These are phyloP conservation scores for Westerdykella aurantiaca DNA, from an alignment of 2,329 filamentous ascomycete genomes.

Conservation along the genomic window DNA sequence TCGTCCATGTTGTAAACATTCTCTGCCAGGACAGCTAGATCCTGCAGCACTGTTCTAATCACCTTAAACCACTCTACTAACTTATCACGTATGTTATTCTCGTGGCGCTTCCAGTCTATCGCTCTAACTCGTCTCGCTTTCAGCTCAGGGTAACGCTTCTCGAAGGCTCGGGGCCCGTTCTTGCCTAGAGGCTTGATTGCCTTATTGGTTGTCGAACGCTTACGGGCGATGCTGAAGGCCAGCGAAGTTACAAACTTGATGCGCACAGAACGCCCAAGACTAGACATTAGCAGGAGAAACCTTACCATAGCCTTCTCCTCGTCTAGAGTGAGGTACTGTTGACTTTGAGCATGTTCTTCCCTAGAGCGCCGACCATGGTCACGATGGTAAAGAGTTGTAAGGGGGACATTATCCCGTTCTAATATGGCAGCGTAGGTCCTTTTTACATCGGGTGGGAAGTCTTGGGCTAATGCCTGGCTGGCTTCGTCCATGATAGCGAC, in stretches of 20 bases:
- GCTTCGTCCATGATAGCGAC: no score
- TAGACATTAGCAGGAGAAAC: slow-evolving; percentile 6
- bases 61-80: slow-evolving; percentile 16
- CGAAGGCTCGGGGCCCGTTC: slow-evolving; percentile 12
- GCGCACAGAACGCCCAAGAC: slow-evolving; percentile 5
- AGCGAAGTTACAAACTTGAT: slow-evolving; percentile 9
- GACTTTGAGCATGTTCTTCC: slow-evolving; percentile 21
- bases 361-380: slow-evolving; percentile 18
- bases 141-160: slow-evolving; percentile 13
- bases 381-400: slow-evolving; percentile 21
- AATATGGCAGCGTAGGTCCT: slow-evolving; percentile 6
- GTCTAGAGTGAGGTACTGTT: slow-evolving; percentile 23
- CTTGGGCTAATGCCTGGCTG: no score
- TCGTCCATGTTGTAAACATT: slow-evolving; percentile 16
- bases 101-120: slow-evolving; percentile 11
- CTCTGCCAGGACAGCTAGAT: slow-evolving; percentile 5
- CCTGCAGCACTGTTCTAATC: slow-evolving; percentile 11
- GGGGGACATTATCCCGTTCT: slow-evolving; percentile 7
- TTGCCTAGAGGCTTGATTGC: slow-evolving; percentile 8
- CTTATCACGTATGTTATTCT: slow-evolving; percentile 11
- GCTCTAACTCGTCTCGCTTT: slow-evolving; percentile 9
- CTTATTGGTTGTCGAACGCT: slow-evolving; percentile 51
- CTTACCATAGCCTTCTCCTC: slow-evolving; percentile 23
- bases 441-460: not conserved
- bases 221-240: slow-evolving; percentile 4